Conservation (phyloP, 148 eudicot genomes). For the Rhododendron kiyosumense region DNA sequence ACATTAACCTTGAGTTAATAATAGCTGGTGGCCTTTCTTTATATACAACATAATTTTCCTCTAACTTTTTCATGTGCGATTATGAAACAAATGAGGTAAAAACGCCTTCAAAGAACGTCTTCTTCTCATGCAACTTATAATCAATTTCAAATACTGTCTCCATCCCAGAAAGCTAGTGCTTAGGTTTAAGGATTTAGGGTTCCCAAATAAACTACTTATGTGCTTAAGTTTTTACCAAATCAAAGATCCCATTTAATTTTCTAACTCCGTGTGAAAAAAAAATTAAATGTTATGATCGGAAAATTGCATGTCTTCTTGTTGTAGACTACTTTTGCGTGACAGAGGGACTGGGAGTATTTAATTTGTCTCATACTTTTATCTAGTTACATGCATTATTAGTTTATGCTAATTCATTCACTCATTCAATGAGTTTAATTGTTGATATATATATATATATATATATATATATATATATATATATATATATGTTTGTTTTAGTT, state of each 20-base stretch:
- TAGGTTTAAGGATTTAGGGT: neutral
- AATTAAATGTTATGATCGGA: neutral
- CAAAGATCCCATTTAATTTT: neutral
- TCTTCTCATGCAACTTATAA: no score
- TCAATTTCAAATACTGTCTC: no score
- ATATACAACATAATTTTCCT: no score
- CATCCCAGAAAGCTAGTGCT: neutral
- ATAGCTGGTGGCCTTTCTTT: no score
- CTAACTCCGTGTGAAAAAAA: neutral
- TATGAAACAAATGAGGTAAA: no score
- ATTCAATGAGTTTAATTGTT: neutral
- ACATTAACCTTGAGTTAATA: no score
- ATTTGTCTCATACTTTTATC: neutral
- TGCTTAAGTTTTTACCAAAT: neutral
- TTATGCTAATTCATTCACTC: neutral
- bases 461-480: no score
- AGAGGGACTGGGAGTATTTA: neutral
- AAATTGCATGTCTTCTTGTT: neutral
- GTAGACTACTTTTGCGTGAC: no score
- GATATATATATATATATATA: no score
- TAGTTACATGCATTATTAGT: neutral
- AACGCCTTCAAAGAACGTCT: no score
- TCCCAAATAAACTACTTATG: neutral
- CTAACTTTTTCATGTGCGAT: no score
- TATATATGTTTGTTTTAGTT: no score